Conservation (phyloP, 73 alveolate species). For the Breviolum minutum region DNA sequence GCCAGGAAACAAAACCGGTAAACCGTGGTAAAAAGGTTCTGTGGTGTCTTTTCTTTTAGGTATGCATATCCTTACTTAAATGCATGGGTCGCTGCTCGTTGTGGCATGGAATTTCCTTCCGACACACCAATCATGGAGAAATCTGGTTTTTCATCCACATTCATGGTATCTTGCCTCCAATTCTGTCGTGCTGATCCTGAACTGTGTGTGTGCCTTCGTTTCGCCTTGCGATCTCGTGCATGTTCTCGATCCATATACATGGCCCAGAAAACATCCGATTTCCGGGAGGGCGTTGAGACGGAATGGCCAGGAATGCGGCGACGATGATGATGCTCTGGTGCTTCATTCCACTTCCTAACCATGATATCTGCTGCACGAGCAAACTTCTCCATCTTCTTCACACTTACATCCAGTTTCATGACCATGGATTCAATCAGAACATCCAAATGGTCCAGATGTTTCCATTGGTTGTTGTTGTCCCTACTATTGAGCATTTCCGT, state of each 20-base stretch:
- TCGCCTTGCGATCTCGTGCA: neutral
- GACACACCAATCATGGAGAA: neutral
- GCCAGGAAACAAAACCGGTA: too few species aligned
- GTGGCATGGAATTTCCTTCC: too few species aligned
- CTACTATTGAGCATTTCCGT: neutral
- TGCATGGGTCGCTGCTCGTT: too few species aligned
- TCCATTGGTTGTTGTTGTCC: neutral
- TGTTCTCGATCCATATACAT: slow-evolving; percentile 30
- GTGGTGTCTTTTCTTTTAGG: too few species aligned
- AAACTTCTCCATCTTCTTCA: slow-evolving; percentile 35
- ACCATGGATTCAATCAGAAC: slow-evolving; percentile 19
- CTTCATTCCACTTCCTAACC: slow-evolving; percentile 49
- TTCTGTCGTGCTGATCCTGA: neutral
- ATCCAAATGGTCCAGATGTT: neutral
- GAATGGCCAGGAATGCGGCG: neutral
- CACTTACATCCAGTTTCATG: neutral
- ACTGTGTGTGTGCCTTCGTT: neutral
- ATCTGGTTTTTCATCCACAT: neutral
- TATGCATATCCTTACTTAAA: too few species aligned
- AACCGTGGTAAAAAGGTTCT: too few species aligned
- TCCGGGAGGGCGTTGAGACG: neutral
- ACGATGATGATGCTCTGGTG: neutral
- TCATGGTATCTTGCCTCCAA: too few species aligned
- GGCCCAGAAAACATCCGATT: slow-evolving; percentile 33
- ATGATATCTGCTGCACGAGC: slow-evolving; percentile 20